phyloP scores from a whole-genome alignment of 2,329 filamentous ascomycete species.

The Leptosphaerulina australis region DNA sequence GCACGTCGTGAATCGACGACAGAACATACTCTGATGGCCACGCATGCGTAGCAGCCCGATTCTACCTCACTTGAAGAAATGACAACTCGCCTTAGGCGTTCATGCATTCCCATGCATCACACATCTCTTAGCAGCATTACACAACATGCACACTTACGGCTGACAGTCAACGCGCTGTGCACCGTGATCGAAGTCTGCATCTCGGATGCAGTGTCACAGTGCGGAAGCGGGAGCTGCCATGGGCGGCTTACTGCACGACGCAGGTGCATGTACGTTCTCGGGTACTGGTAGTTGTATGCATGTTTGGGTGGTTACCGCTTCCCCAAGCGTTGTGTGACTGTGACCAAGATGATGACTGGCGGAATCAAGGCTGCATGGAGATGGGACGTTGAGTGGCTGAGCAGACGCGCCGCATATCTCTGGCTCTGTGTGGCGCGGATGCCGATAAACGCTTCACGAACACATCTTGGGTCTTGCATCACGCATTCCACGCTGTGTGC shows the following conservation, averaged over 20 bases:
- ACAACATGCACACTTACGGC: slow-evolving; percentile 4
- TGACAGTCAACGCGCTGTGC: slow-evolving; percentile 10
- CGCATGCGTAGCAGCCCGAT: background rate
- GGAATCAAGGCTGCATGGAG: no score
- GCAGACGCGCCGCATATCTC: slow-evolving; percentile 11
- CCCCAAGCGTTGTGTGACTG: slow-evolving; percentile 22
- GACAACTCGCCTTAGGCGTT: slow-evolving; percentile 24
- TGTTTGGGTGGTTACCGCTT: slow-evolving; percentile 9
- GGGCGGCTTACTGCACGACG: slow-evolving; percentile 7
- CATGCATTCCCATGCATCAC: slow-evolving; percentile 1
- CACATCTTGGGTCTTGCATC: slow-evolving; percentile 2
- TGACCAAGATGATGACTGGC: slow-evolving; percentile 11
- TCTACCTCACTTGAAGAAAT: background rate
- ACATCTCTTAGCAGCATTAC: background rate
- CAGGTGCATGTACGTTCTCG: slow-evolving; percentile 4
- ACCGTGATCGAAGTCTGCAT: slow-evolving; percentile 9
- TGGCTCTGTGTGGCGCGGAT: slow-evolving; percentile 5
- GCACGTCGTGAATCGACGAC: background rate
- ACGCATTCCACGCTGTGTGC: background rate
- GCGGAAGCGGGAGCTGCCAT: slow-evolving; percentile 15
- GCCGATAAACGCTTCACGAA: slow-evolving; percentile 9
- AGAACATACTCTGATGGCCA: background rate
- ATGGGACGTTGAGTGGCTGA: slow-evolving; percentile 6
- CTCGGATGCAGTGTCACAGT: slow-evolving; percentile 2
- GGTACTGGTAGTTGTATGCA: background rate